Percentiles rank a stretch among this genome's conserved stretches.
These are phyloP conservation scores for Aspergillus phoenicis DNA, from an alignment of 2,329 filamentous ascomycete species.

Conservation along the genomic window DNA sequence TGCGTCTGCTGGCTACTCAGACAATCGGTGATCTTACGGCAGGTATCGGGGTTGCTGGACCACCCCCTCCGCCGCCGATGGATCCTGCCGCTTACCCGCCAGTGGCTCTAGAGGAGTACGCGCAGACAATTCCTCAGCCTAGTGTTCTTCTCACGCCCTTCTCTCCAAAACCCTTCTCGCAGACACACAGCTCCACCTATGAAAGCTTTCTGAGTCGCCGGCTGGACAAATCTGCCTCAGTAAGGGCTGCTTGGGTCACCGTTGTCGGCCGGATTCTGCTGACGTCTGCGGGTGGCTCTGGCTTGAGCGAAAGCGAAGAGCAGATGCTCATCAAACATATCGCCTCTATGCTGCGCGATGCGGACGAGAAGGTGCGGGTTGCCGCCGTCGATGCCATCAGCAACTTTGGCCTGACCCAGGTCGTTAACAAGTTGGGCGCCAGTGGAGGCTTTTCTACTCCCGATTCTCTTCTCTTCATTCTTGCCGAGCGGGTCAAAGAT, in stretches of 20 bases:
- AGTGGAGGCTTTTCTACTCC: conserved; percentile 73
- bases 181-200: conserved; percentile 77
- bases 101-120: conserved; percentile 47
- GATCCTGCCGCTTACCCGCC: conserved; percentile 86
- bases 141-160: conserved; percentile 77
- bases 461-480: conserved; percentile 75
- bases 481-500: conserved; percentile 88
- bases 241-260: conserved; percentile 84
- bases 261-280: conserved; percentile 81
- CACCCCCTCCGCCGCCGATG: conserved; percentile 69
- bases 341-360: conserved; percentile 79
- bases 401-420: conserved; percentile 75
- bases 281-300: conserved; percentile 90
- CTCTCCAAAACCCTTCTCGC: conserved; percentile 85
- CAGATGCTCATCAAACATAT: conserved; percentile 71
- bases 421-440: conserved; percentile 78
- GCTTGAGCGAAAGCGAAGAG: conserved; percentile 82
- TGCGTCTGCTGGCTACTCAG: conserved; percentile 86
- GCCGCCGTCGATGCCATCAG: conserved; percentile 85
- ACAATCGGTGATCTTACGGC: conserved; percentile 94
- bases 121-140: conserved; percentile 54
- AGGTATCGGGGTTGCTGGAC: conserved; percentile 88
- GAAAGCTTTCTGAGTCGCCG: conserved; percentile 80
- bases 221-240: conserved; percentile 80
- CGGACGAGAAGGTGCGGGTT: conserved; percentile 86